phyloP scores from a whole-genome alignment of 176 grass and related monocot genomes.

The Raddia guianensis region DNA sequence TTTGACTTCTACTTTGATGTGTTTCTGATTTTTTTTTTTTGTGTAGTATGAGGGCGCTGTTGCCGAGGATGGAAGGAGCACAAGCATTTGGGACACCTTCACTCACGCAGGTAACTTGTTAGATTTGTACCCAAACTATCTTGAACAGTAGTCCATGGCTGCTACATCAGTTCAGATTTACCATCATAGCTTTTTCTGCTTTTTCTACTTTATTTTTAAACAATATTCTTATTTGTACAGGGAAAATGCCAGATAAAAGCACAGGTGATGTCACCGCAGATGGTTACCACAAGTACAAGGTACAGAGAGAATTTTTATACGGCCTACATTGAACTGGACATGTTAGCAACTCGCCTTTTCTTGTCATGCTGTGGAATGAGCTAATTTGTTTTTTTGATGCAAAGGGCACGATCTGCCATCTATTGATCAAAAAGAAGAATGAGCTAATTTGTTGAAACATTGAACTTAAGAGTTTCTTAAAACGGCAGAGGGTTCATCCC shows the following conservation, averaged over 20 bases:
- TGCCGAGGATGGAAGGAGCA: conserved; percentile 41
- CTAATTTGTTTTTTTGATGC: no score
- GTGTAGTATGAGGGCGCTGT: conserved; percentile 11
- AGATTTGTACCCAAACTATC: background rate
- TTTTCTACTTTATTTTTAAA: background rate
- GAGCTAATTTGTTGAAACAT: no score
- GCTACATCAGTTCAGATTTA: background rate
- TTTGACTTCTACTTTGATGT: background rate
- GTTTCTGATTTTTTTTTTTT: background rate
- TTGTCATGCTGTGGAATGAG: no score
- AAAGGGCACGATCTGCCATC: no score
- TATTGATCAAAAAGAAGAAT: no score
- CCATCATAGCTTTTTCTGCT: background rate
- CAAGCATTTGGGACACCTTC: conserved; percentile 44
- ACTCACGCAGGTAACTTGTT: background rate
- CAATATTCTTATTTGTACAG: background rate
- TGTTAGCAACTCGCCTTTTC: background rate
- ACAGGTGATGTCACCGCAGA: conserved; percentile 23
- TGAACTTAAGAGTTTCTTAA: no score
- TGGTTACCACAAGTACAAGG: conserved; percentile 42
- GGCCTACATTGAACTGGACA: background rate
- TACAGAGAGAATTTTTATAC: background rate
- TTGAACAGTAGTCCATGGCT: background rate
- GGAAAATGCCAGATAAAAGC: conserved; percentile 7
- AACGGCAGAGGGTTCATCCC: no score